Evolutionary conservation across 2,329 filamentous ascomycete species (phyloP).

Genomic region (Fusarium dimerum): DNA sequence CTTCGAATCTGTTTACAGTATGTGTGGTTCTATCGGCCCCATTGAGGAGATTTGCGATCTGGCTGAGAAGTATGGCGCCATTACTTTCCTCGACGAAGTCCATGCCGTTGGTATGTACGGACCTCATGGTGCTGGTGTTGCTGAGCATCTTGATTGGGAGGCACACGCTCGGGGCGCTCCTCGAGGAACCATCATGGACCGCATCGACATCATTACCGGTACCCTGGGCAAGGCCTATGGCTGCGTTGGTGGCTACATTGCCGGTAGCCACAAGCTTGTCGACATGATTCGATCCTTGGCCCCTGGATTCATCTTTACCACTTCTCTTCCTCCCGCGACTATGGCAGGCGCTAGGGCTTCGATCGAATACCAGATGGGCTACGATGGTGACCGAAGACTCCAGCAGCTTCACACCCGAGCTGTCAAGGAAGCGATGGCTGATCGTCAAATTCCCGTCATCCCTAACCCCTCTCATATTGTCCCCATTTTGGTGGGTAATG

Average conservation of each 20-base stretch:
- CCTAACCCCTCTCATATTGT: slow-evolving; percentile 97
- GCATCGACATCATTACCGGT: slow-evolving; percentile 95
- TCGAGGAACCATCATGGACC: slow-evolving; percentile 86
- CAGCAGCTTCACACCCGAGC: slow-evolving; percentile 96
- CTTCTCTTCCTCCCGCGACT: slow-evolving; percentile 89
- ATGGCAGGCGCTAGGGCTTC: slow-evolving; percentile 93
- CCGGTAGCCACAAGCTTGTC: slow-evolving; percentile 81
- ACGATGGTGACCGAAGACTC: slow-evolving; percentile 83
- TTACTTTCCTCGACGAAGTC: slow-evolving; percentile 98
- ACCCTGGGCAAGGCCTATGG: slow-evolving; percentile 98
- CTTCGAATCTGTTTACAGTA: slow-evolving; percentile 98
- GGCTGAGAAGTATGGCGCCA: slow-evolving; percentile 94
- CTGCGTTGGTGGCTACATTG: slow-evolving; percentile 97
- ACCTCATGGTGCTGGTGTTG: slow-evolving; percentile 90
- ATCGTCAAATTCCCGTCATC: slow-evolving; percentile 89
- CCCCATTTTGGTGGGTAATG: slow-evolving; percentile 90
- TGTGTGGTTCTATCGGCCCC: slow-evolving; percentile 96
- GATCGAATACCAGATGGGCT: slow-evolving; percentile 89
- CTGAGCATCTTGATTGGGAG: slow-evolving; percentile 95
- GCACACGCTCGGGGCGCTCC: slow-evolving; percentile 75
- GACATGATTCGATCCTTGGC: slow-evolving; percentile 93
- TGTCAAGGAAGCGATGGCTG: slow-evolving; percentile 81
- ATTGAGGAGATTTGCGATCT: slow-evolving; percentile 96
- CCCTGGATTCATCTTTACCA: slow-evolving; percentile 98
- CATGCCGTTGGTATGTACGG: slow-evolving; percentile 99